Conservation (phyloP, 2,329 filamentous ascomycete species). For the Trichoderma lentiforme region DNA sequence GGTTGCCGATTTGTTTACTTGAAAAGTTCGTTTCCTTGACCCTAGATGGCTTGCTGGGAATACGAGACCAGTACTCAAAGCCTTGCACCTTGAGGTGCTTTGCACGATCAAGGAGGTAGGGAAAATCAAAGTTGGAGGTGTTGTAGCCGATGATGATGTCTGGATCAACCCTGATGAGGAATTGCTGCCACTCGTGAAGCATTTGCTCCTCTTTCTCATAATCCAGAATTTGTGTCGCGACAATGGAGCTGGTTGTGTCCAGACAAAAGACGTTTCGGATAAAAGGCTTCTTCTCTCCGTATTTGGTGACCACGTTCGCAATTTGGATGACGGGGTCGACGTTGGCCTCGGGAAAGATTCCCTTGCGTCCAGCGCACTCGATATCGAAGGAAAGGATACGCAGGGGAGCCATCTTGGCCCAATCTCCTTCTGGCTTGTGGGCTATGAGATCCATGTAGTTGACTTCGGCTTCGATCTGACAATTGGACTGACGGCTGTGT, state of each 20-base stretch:
- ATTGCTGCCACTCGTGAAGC: slow-evolving; percentile 89
- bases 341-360: slow-evolving; percentile 91
- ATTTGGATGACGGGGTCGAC: slow-evolving; percentile 96
- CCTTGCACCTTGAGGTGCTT: slow-evolving; percentile 73
- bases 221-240: slow-evolving; percentile 88
- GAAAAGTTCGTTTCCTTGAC: slow-evolving; percentile 82
- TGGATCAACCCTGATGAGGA: slow-evolving; percentile 84
- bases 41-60: slow-evolving; percentile 67
- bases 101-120: slow-evolving; percentile 86
- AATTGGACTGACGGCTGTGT: slow-evolving; percentile 76
- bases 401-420: slow-evolving; percentile 96
- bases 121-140: slow-evolving; percentile 97
- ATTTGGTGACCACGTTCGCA: slow-evolving; percentile 89
- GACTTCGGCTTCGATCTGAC: slow-evolving; percentile 89
- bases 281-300: slow-evolving; percentile 94
- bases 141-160: slow-evolving; percentile 99
- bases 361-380: slow-evolving; percentile 95
- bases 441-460: slow-evolving; percentile 81
- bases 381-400: slow-evolving; percentile 96
- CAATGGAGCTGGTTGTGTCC: slow-evolving; percentile 87
- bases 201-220: slow-evolving; percentile 81
- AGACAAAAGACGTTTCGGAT: slow-evolving; percentile 95
- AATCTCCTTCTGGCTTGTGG: slow-evolving; percentile 86
- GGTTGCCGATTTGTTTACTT: slow-evolving; percentile 97
- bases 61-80: slow-evolving; percentile 85